phyloP scores from a whole-genome alignment of 2,329 filamentous ascomycete genomes.

The Claviceps spartinae region DNA sequence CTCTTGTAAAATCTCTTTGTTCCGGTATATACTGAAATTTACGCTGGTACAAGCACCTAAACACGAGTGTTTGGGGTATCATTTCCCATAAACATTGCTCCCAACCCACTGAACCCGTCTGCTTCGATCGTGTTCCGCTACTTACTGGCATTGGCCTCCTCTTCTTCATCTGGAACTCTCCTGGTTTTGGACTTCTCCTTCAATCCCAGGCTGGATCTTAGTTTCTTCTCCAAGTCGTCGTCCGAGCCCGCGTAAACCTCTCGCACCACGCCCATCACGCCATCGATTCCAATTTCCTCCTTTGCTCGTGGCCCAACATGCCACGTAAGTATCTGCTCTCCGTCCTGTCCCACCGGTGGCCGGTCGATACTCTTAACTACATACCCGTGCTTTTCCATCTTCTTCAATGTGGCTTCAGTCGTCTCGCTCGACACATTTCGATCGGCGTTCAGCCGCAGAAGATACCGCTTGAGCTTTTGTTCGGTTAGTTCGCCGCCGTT shows the following conservation, averaged over 20 bases:
- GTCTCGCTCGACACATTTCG: slow-evolving; percentile 60
- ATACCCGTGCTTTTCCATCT: slow-evolving; percentile 73
- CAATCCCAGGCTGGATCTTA: slow-evolving; percentile 49
- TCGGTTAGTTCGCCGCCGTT: slow-evolving; percentile 63
- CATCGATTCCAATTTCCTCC: slow-evolving; percentile 67
- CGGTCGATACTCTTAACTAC: slow-evolving; percentile 60
- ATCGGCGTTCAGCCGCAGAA: slow-evolving; percentile 62
- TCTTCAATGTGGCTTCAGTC: slow-evolving; percentile 61
- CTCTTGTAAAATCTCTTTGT: not conserved
- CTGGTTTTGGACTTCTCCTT: slow-evolving; percentile 14
- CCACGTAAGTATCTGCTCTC: slow-evolving; percentile 69
- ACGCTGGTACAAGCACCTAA: not conserved
- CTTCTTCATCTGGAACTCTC: slow-evolving; percentile 12
- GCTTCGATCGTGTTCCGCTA: not conserved
- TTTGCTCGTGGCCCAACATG: slow-evolving; percentile 74
- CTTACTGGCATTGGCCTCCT: slow-evolving; percentile 4
- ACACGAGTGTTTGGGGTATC: not conserved
- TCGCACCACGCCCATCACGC: slow-evolving; percentile 57
- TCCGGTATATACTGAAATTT: not conserved
- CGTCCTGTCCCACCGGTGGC: slow-evolving; percentile 35
- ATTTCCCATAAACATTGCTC: not conserved
- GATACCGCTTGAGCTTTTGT: slow-evolving; percentile 61
- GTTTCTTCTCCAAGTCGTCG: slow-evolving; percentile 43
- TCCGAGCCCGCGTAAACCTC: slow-evolving; percentile 41
- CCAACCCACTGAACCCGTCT: not conserved